Evolutionary conservation across 176 grass and related monocot genomes (phyloP).

Genomic region (Tuctoria greenei): DNA sequence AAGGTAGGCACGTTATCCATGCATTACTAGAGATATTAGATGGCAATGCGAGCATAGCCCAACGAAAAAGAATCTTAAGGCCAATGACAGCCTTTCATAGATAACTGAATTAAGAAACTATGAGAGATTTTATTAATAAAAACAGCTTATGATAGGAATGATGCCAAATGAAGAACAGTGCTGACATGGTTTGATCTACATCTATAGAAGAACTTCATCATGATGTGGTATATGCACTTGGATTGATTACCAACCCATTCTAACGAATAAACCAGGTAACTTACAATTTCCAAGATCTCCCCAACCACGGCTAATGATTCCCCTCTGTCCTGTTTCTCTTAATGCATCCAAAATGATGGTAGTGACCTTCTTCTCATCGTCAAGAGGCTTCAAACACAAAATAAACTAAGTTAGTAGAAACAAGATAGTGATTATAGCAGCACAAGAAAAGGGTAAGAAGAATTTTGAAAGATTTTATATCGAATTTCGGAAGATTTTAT

Average conservation of each 20-base stretch:
- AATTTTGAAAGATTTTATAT: not conserved
- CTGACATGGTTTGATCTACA: not conserved
- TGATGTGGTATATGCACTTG: not conserved
- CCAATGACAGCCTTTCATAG: constrained; percentile 9
- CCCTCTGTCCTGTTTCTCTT: constrained; percentile 87
- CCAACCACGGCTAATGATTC: constrained; percentile 95
- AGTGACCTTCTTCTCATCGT: constrained; percentile 87
- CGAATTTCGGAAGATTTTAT: not conserved
- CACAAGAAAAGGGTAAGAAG: not conserved
- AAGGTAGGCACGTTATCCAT: constrained; percentile 6
- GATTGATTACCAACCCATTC: constrained; percentile 5
- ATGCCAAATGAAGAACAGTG: not conserved
- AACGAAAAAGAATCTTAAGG: not conserved
- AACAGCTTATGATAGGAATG: constrained; percentile 7
- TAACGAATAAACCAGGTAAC: constrained; percentile 39
- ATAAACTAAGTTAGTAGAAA: constrained; percentile 36
- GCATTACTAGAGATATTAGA: constrained; percentile 18
- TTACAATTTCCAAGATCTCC: constrained; percentile 91
- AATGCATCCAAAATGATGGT: constrained; percentile 80
- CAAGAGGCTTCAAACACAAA: constrained; percentile 75
- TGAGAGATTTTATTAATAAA: constrained; percentile 9
- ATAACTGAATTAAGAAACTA: not conserved
- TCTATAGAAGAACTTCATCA: constrained; percentile 18
- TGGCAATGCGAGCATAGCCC: not conserved
- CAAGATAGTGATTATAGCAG: constrained; percentile 10